These are phyloP conservation scores for Sanguinoderma infundibulare DNA, from an alignment of 1,284 basidiomycete species.

Conservation along the genomic window DNA sequence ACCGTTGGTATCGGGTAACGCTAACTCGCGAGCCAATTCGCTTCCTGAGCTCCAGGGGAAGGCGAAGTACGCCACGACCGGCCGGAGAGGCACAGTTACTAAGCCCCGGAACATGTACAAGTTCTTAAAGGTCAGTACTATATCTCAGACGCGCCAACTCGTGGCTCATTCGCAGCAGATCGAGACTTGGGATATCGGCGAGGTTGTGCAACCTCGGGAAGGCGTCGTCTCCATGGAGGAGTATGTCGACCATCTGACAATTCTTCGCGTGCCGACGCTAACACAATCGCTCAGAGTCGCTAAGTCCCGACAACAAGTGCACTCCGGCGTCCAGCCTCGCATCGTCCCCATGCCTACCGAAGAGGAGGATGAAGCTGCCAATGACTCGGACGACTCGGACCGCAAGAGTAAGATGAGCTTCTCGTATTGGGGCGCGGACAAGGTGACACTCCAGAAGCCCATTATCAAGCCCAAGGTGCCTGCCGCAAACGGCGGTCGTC, in stretches of 20 bases:
- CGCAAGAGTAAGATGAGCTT: conserved; percentile 91
- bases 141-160: conserved; percentile 9
- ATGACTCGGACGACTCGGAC: conserved; percentile 82
- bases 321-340: conserved; percentile 59
- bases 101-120: conserved; percentile 91
- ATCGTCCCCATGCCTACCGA: conserved; percentile 74
- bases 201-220: conserved; percentile 70
- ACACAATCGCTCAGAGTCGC: conserved; percentile 55
- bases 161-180: conserved; percentile 51
- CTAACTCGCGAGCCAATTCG: conserved; percentile 71
- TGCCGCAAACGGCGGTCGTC: conserved; percentile 44
- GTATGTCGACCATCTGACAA: conserved; percentile 49
- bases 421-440: conserved; percentile 89
- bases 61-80: conserved; percentile 79
- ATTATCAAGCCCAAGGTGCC: conserved; percentile 54
- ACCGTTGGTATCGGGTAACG: conserved; percentile 75
- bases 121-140: conserved; percentile 70
- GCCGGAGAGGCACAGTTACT: conserved; percentile 70
- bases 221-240: conserved; percentile 86
- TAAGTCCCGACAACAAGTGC: conserved; percentile 64
- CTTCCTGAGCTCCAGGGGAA: conserved; percentile 80
- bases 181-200: conserved; percentile 87
- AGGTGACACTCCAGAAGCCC: conserved; percentile 82
- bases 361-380: conserved; percentile 45
- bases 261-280: conserved; percentile 13